phyloP scores from a whole-genome alignment of 2,329 filamentous ascomycete species.

The Lithohypha guttulata region DNA sequence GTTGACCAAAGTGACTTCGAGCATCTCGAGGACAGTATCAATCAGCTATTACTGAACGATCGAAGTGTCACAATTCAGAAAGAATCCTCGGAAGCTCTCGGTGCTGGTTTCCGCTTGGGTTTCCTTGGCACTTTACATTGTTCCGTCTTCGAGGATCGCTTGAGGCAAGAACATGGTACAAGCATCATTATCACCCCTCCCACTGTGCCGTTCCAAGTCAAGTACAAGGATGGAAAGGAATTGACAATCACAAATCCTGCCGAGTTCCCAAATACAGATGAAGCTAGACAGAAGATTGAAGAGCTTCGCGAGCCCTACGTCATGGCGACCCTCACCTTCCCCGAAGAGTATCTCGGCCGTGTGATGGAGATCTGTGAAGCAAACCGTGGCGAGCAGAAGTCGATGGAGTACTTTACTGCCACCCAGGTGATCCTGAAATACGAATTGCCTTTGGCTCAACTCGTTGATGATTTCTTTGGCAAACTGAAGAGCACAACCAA shows the following conservation, averaged over 20 bases:
- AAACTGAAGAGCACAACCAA: constrained; percentile 90
- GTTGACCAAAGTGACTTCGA: constrained; percentile 81
- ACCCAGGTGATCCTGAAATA: constrained; percentile 94
- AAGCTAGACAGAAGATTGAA: constrained; percentile 42
- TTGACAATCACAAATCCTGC: constrained; percentile 75
- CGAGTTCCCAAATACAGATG: constrained; percentile 69
- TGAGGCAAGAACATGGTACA: constrained; percentile 86
- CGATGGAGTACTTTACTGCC: constrained; percentile 80
- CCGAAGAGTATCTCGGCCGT: constrained; percentile 85
- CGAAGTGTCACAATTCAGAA: constrained; percentile 89
- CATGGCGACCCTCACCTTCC: constrained; percentile 73
- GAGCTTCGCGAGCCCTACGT: constrained; percentile 67
- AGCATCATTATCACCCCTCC: constrained; percentile 96
- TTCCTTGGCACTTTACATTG: constrained; percentile 96
- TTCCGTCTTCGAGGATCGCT: constrained; percentile 94
- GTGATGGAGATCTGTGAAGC: constrained; percentile 91
- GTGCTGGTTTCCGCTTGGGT: constrained; percentile 84
- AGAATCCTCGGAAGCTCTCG: constrained; percentile 85
- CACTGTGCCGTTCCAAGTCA: constrained; percentile 80
- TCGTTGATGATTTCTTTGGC: constrained; percentile 95
- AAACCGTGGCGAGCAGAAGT: constrained; percentile 77
- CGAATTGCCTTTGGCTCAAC: constrained; percentile 71
- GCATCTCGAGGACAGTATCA: constrained; percentile 85
- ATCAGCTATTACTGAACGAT: constrained; percentile 87
- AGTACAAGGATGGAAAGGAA: constrained; percentile 67